Percentiles rank a stretch among this genome's conserved stretches.
Conservation (phyloP, 306 rosid species). For the Lathyrus sativus region DNA sequence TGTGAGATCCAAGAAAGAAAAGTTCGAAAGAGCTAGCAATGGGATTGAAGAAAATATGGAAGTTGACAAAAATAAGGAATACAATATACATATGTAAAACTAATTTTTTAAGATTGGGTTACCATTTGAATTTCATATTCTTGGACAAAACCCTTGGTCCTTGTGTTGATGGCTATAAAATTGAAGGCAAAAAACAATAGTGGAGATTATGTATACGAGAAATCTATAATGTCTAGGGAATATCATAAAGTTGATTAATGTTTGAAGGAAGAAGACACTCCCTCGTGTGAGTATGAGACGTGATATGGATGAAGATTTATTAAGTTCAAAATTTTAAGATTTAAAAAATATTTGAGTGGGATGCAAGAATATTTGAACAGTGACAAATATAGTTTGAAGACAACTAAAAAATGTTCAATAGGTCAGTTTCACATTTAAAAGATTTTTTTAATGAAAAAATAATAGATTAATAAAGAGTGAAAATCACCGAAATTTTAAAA, state of each 20-base stretch:
- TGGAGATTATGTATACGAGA: constrained; percentile 33
- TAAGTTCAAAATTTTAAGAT: no score
- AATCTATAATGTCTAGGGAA: constrained; percentile 28
- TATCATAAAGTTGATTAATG: constrained; percentile 39
- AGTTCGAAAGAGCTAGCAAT: constrained; percentile 33
- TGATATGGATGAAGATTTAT: neutral
- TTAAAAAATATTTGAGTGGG: no score
- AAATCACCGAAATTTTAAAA: no score
- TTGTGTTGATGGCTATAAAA: constrained; percentile 40
- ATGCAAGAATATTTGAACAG: no score
- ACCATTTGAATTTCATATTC: constrained; percentile 37
- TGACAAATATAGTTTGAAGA: no score
- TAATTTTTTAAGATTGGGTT: constrained; percentile 53
- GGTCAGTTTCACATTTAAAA: no score
- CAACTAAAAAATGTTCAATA: no score
- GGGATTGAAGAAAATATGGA: constrained; percentile 45
- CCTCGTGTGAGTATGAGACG: constrained; percentile 41
- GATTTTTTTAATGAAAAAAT: no score
- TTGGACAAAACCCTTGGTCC: constrained; percentile 44
- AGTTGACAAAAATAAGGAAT: constrained; percentile 42
- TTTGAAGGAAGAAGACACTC: constrained; percentile 46
- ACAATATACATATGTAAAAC: constrained; percentile 30
- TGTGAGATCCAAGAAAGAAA: constrained; percentile 49
- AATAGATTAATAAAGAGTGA: no score
- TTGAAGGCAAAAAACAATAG: constrained; percentile 42